phyloP scores from a whole-genome alignment of 768 basidiomycete genomes.

The Kwoniella botswanensis region DNA sequence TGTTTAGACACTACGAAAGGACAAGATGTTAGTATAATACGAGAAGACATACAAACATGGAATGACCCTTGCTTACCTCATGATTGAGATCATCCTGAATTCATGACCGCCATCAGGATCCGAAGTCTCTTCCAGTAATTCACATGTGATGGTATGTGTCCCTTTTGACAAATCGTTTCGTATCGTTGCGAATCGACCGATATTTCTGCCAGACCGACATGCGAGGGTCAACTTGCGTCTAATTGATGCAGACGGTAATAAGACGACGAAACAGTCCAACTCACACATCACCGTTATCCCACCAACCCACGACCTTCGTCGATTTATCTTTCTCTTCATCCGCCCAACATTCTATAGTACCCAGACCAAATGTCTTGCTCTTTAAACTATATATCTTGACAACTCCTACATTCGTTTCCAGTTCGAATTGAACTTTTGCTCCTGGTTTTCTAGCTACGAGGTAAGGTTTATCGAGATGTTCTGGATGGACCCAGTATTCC shows the following conservation, averaged over 20 bases:
- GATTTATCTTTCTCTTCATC: slow-evolving; percentile 39
- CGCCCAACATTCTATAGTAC: slow-evolving; percentile 52
- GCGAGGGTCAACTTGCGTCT: neutral
- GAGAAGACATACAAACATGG: neutral
- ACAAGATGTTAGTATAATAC: too few species aligned
- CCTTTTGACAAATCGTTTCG: slow-evolving; percentile 38
- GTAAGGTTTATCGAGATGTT: slow-evolving; percentile 54
- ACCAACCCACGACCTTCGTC: slow-evolving; percentile 49
- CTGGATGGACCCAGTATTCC: slow-evolving; percentile 53
- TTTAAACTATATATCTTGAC: slow-evolving; percentile 55
- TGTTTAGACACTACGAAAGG: too few species aligned
- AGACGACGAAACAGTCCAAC: slow-evolving; percentile 11
- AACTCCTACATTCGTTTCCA: slow-evolving; percentile 49
- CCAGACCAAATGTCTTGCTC: slow-evolving; percentile 53
- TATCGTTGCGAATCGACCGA: slow-evolving; percentile 33
- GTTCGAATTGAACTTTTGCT: slow-evolving; percentile 41
- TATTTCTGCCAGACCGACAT: slow-evolving; percentile 16
- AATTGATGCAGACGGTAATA: too few species aligned
- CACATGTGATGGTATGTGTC: slow-evolving; percentile 46
- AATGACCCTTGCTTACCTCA: slow-evolving; percentile 34
- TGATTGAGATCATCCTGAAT: slow-evolving; percentile 50
- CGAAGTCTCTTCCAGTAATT: slow-evolving; percentile 40
- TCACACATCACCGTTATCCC: slow-evolving; percentile 52
- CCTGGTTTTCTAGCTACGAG: slow-evolving; percentile 45
- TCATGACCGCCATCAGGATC: slow-evolving; percentile 52